Percentiles rank a stretch among this genome's conserved stretches.
These are phyloP conservation scores for Lunasporangiospora selenospora DNA, from an alignment of 192 early-diverging fungal genomes.

Conservation along the genomic window DNA sequence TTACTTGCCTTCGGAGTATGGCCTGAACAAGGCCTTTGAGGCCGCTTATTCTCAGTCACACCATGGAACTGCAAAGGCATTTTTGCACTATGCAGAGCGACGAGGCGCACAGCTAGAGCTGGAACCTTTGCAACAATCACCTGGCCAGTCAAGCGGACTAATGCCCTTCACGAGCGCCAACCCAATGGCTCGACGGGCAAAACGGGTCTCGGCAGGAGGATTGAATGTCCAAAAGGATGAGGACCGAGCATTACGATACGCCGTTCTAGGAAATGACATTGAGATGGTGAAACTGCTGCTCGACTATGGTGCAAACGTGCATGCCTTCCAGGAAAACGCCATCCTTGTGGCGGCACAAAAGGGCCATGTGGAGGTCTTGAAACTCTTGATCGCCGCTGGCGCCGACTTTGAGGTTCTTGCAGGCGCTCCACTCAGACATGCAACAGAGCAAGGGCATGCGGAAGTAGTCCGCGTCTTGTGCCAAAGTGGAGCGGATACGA, in stretches of 20 bases:
- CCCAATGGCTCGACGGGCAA: slow-evolving; percentile 19
- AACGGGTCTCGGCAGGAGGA: slow-evolving; percentile 24
- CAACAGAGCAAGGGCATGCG: slow-evolving; percentile 30
- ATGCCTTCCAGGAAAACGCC: slow-evolving; percentile 40
- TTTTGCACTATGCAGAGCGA: slow-evolving; percentile 31
- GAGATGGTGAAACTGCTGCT: slow-evolving; percentile 37
- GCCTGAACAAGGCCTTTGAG: slow-evolving; percentile 46
- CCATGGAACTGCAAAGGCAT: slow-evolving; percentile 24
- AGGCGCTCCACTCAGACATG: slow-evolving; percentile 24
- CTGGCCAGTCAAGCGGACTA: too few species aligned
- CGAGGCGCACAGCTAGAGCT: slow-evolving; percentile 13
- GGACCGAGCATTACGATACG: slow-evolving; percentile 39
- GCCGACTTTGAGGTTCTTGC: slow-evolving; percentile 27
- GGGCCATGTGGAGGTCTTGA: slow-evolving; percentile 37
- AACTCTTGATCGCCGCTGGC: slow-evolving; percentile 28
- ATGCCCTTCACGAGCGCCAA: slow-evolving; percentile 3
- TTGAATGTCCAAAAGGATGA: slow-evolving; percentile 39
- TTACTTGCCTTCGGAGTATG: slow-evolving; percentile 35
- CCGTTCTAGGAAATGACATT: slow-evolving; percentile 41
- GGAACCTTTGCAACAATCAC: too few species aligned
- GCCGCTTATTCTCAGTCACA: slow-evolving; percentile 34
- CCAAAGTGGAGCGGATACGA: slow-evolving; percentile 39
- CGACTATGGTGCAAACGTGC: slow-evolving; percentile 40
- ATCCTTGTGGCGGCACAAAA: slow-evolving; percentile 30
- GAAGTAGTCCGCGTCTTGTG: slow-evolving; percentile 26